Base-by-base conservation (phyloP, 257 asterid species). In the Pogostemon cablin region DNA sequence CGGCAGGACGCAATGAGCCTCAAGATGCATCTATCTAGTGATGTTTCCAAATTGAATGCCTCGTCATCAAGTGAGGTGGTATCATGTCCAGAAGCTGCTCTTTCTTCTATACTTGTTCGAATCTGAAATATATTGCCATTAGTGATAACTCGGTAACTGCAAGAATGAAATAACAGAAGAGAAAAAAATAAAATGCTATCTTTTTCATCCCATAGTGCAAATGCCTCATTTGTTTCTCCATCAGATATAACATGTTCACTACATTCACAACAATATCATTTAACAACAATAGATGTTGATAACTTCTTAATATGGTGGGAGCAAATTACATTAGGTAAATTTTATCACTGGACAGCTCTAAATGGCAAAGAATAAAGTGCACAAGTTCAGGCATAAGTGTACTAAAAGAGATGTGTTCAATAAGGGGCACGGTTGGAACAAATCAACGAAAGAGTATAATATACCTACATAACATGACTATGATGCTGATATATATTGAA, bases 1-100 rank as follows among this genome's bases (percentile, higher is more conserved):
- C 98, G 91, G 82, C 98, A 91, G 56, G 98, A 88, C 49, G 92
- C 93, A 58, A 95, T 95, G 64, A 95, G 96, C 87, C 95, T 88
- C 87, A 91, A 82, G 79, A 91, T 91, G 88, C 99, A 91, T 82
- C 93, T 79, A 74, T 90, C 96, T 65, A 89, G 83, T 68, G 95
- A 87, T 38, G 86, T 78, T 81, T 95, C 99, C 41, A 81, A 82
- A 79, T 81, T 78, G 80, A 91, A 95, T 64, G 95, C 96, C 83
- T 91, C 96, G 8, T 91, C 98, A 4, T 91, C 97, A 38, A 95
- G 95, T 53, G 88, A 81, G 55, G 82, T 78, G 39, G 85, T 77
- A 68, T 89, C 91, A 64, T 69, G 75, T 58, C 97, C 96, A 68
- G 82, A 76, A 68, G 84, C 86, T 65, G 75, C 84, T 75, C 78